A percentile compares a stretch with the other conserved stretches of the same genome.
Conservation (phyloP, 495 filamentous ascomycete species). For the Aspergillus cristatus region DNA sequence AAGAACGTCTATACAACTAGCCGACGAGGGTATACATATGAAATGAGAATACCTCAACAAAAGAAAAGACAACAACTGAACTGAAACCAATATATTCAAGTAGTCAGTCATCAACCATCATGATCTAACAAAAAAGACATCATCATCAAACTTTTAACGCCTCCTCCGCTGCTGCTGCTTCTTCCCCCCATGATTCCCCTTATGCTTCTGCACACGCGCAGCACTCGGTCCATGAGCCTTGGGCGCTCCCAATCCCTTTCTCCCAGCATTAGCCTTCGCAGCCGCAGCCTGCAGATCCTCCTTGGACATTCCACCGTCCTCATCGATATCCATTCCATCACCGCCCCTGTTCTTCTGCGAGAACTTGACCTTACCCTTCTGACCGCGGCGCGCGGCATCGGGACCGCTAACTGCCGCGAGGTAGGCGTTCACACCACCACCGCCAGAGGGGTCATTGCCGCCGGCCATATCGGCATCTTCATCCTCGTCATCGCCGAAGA, state of each 20-base stretch:
- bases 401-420: constrained; percentile 81
- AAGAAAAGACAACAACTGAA: too few relatives aligned
- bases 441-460: constrained; percentile 32
- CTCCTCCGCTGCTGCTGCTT: constrained; percentile 9
- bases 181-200: constrained; percentile 16
- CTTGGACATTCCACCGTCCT: constrained; percentile 25
- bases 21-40: too few relatives aligned
- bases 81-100: too few relatives aligned
- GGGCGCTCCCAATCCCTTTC: constrained; percentile 33
- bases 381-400: constrained; percentile 71
- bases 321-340: constrained; percentile 65
- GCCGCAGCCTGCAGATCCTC: constrained; percentile 14
- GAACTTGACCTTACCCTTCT: constrained; percentile 83
- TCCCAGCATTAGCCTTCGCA: constrained; percentile 6
- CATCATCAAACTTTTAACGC: too few relatives aligned
- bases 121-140: too few relatives aligned
- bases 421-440: constrained; percentile 73
- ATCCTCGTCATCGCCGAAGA: constrained; percentile 56
- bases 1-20: too few relatives aligned
- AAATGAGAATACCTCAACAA: too few relatives aligned
- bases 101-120: too few relatives aligned
- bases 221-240: constrained; percentile 33
- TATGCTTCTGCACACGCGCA: constrained; percentile 8
- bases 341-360: constrained; percentile 49
- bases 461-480: constrained; percentile 55